Evolutionary conservation across 495 filamentous ascomycete genomes (phyloP), one percentile per base, ranked within the genome.

Genomic region (Lophiostoma macrostomum): DNA sequence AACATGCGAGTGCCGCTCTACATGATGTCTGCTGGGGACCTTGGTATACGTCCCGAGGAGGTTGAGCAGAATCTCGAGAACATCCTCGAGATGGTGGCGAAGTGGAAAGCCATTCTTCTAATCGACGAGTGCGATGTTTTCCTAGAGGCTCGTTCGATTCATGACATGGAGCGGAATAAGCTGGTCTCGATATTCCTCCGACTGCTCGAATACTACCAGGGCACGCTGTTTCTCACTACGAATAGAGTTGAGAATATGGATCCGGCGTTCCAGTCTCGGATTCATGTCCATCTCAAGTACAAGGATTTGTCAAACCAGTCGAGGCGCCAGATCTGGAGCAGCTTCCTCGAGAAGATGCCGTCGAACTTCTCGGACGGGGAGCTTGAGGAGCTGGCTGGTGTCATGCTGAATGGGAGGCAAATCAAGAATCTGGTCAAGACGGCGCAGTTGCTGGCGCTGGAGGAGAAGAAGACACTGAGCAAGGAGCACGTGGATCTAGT

Each of bases 41-140:
- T 69, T 1, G 68, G 68, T 1, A 37, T 56, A 6, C 48, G 61
- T 27, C 60, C 64, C 14, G 20, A 51, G 0, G 30, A 53, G 11
- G 57, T 70, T 6, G 68, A 69, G 37, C 12, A 28, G 11, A 56
- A 54, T 30, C 50, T 70, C 13, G 42, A 60, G 25, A 51, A 54
- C 25, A 63, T 66, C 8, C 58, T 70, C 8, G 66, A 69, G 38
- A 61, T 70, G 54, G 64, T 49, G 28, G 61, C 60, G 1, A 52
- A 60, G 24, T 71, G 67, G 68, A 63, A 66, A 43, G 70, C 70
- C 43, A 66, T 79, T 41, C 60, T 79, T 0, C 68, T 81, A 0
- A 69, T 87, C 1, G 84, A 86, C 44, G 82, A 87, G 66, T 78
- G 76, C 23, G 83, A 87, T 50, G 79, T 84, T 12, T 85, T 84